Evolutionary conservation across 805 yeast species (phyloP).

Genomic region (Brettanomyces nanus): DNA sequence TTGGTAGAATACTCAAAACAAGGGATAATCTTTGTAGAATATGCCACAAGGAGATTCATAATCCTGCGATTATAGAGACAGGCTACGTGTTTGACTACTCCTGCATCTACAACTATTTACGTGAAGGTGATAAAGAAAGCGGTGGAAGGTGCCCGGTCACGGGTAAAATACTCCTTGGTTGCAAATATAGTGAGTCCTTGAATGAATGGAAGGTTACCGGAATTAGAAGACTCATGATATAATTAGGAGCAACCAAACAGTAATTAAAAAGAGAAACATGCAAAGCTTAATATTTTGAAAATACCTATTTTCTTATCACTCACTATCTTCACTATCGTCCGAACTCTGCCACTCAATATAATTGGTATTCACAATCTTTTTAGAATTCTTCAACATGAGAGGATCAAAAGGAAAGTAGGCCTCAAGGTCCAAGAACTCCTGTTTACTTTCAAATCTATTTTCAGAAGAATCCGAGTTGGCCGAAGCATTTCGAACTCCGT

Average conservation of each 20-base stretch:
- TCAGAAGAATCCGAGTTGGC: slow-evolving; percentile 5
- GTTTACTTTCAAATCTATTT: slow-evolving; percentile 33
- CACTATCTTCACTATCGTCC: slow-evolving; percentile 36
- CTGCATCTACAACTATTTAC: slow-evolving; percentile 64
- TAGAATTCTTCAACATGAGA: slow-evolving; percentile 56
- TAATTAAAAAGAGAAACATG: background rate
- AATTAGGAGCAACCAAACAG: slow-evolving; percentile 1
- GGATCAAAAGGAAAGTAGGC: slow-evolving; percentile 98
- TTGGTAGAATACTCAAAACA: slow-evolving; percentile 16
- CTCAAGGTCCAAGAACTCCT: slow-evolving; percentile 81
- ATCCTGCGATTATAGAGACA: slow-evolving; percentile 85
- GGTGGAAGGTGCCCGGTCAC: slow-evolving; percentile 85
- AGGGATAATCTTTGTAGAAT: slow-evolving; percentile 50
- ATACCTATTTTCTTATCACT: slow-evolving; percentile 4
- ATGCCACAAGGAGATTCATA: slow-evolving; percentile 55
- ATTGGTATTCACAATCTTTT: slow-evolving; percentile 41
- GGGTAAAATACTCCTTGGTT: slow-evolving; percentile 61
- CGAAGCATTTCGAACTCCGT: slow-evolving; percentile 30
- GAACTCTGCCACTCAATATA: slow-evolving; percentile 83
- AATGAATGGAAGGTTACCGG: slow-evolving; percentile 71
- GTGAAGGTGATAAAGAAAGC: slow-evolving; percentile 34
- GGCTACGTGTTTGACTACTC: slow-evolving; percentile 87
- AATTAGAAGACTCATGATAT: slow-evolving; percentile 64
- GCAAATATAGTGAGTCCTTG: slow-evolving; percentile 49
- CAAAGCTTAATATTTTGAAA: background rate